phyloP scores from a whole-genome alignment of 805 yeast genomes.

The Pichia cabralensis region DNA sequence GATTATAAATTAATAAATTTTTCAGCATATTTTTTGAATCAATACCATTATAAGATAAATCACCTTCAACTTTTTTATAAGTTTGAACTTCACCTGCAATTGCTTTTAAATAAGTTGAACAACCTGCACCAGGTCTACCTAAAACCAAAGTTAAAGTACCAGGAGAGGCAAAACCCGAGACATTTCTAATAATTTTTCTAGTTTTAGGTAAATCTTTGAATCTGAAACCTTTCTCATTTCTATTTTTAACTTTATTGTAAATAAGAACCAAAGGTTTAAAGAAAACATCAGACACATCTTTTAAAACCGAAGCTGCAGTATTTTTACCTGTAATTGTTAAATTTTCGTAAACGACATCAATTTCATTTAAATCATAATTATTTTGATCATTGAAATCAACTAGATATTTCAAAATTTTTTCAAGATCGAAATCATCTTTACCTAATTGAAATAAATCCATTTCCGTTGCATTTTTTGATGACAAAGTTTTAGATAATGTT shows the following conservation, averaged over 20 bases:
- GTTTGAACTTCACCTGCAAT: constrained; percentile 36
- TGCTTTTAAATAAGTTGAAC: constrained; percentile 43
- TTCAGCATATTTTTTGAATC: constrained; percentile 32
- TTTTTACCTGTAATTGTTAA: constrained; percentile 39
- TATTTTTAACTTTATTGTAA: constrained; percentile 5
- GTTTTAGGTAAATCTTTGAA: constrained; percentile 17
- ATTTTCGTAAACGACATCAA: constrained; percentile 36
- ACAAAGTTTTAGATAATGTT: constrained; percentile 5
- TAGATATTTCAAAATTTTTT: constrained; percentile 27
- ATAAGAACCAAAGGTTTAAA: constrained; percentile 11
- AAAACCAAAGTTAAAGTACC: constrained; percentile 47
- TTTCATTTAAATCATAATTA: constrained; percentile 31
- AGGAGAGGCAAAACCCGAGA: constrained; percentile 26
- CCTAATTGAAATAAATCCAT: constrained; percentile 14
- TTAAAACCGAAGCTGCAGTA: constrained; percentile 32
- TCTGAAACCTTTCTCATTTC: background rate
- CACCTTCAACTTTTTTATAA: constrained; percentile 29
- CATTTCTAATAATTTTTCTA: constrained; percentile 15
- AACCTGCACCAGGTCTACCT: constrained; percentile 57
- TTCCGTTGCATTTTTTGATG: constrained; percentile 14
- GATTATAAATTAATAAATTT: constrained; percentile 41
- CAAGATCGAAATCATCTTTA: constrained; percentile 31
- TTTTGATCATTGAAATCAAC: constrained; percentile 31
- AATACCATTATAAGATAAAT: constrained; percentile 38
- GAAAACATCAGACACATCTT: constrained; percentile 35